Base-by-base conservation (phyloP, 1,284 basidiomycete species). In the Ceratobasidium papillatum region DNA sequence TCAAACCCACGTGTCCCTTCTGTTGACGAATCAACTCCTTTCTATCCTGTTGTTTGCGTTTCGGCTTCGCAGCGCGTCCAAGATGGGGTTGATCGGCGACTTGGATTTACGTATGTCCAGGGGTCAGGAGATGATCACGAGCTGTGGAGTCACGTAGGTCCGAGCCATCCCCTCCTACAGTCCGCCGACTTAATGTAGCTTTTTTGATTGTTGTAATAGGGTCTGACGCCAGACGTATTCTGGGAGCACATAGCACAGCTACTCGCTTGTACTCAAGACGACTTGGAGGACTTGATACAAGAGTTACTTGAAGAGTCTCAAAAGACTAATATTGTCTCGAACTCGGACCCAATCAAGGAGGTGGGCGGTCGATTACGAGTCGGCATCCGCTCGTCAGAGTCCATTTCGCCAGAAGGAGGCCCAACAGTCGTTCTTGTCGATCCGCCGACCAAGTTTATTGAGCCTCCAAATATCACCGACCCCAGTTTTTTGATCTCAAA, bases 81-180 rank as follows among this genome's bases (percentile, higher is more conserved):
- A 17, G 87, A 89, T 1, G 88, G 88, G 1, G 65, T 86, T 0
- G 87, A 90, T 76, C 84, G 92, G 47, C 86, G 91, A 0, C 79
- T 84, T 19, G 91, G 91, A 0, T 95, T 89, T 79, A 84, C 88
- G 3, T 96, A 96, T 79, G 88, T 96, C 8, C 94, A 96, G 81
- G 95, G 95, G 1, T 93, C 92, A 0, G 94, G 94, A 0, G 94
- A 96, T 79, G 94, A 96, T 79, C 94, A 96, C 79, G 94, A 96
- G 80, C 84, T 91, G 8, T 96, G 94, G 94, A 88, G 91, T 49
- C 87, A 87, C 88, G 92, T 91, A 54, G 47, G 86, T 54, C 32
- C 74, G 3, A n/a, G 19, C 3, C 36, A n/a, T 75, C n/a, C 34
- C 62, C 38, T 52, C 12, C 34, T 43, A 45, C 54, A 41, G 22